Conservation (phyloP, 129 eudicot genomes). For the Kitagawia praeruptora region DNA sequence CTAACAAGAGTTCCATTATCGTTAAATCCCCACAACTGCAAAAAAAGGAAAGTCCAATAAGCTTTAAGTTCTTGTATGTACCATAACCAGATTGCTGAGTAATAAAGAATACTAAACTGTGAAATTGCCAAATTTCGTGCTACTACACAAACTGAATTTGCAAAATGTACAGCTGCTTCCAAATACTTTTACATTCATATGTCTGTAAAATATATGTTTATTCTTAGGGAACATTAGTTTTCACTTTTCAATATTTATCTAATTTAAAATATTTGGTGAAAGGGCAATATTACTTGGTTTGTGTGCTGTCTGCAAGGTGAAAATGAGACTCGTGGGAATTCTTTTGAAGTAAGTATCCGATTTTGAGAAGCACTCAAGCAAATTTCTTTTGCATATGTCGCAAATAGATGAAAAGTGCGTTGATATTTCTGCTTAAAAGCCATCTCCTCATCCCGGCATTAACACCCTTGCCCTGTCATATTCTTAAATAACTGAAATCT, state of each 20-base stretch:
- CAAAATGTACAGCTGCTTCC: neutral
- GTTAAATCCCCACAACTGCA: constrained; percentile 79
- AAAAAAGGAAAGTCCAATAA: neutral
- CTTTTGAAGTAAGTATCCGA: constrained; percentile 54
- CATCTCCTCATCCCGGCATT: constrained; percentile 47
- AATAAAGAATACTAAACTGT: neutral
- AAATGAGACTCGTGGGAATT: constrained; percentile 46
- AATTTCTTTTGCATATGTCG: constrained; percentile 24
- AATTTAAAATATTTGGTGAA: neutral
- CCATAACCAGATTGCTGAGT: too few relatives aligned
- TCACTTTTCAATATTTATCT: neutral
- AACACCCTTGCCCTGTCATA: neutral
- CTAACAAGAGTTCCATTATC: constrained; percentile 67
- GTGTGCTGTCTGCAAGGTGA: constrained; percentile 57
- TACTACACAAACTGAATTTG: too few relatives aligned
- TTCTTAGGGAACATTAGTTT: neutral
- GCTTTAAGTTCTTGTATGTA: neutral
- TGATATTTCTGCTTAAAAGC: constrained; percentile 19
- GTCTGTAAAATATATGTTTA: neutral
- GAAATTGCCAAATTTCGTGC: neutral
- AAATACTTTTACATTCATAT: neutral
- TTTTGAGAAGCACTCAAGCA: constrained; percentile 68
- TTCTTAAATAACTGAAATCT: neutral
- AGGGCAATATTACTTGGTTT: constrained; percentile 48
- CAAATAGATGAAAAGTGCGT: constrained; percentile 47